Base-by-base conservation (phyloP, 176 grass and related monocot genomes). In the Cenchrus fungigraminus region DNA sequence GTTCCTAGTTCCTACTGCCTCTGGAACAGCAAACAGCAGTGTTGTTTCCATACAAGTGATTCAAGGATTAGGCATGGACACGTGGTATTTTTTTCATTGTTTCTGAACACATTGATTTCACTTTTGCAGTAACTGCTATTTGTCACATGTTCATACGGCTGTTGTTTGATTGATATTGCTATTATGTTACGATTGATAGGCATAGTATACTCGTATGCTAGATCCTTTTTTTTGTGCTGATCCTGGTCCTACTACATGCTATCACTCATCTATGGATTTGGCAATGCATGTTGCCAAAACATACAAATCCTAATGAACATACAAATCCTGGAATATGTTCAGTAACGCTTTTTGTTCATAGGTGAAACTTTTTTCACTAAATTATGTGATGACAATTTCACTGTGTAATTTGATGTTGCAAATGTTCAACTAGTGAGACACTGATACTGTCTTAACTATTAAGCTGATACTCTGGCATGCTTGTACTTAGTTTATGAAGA, bases 71-170 rank as follows among this genome's bases (percentile, higher is more conserved):
- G 25, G 25, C 25, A 25, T 25, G 25, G 25, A 25, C 25, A 25
- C 25, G 25, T 25, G 25, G 25, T 25, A 25, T 25, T 25, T 25
- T 25, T 71, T 78, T 12, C 0, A 12, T 77, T 69, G 29, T 60
- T 34, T 3, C 28, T 64, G 45, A 20, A 46, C 3, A 49, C 11
- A 43, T 75, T 53, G 2, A 37, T 44, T 51, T 80, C 12, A 9
- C 42, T 58, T 58, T 80, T 89, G 31, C 17, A 42, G 9, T 79
- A 68, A 45, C 10, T n/a, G 13, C 16, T 70, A 0, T 20, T 82
- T 54, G 80, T 71, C 64, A 54, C 15, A n/a, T 71, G 54, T 32
- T 46, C 47, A 59, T 73, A 73, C 32, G 12, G 62, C 59, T 76
- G 25, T 85, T 81, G 20, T 49, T 67, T 19, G 37, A 52, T 74